Percentiles rank a stretch among this genome's conserved stretches.
These are phyloP conservation scores for Dichomitus squalens DNA, from an alignment of 1,284 basidiomycete genomes.

Conservation along the genomic window DNA sequence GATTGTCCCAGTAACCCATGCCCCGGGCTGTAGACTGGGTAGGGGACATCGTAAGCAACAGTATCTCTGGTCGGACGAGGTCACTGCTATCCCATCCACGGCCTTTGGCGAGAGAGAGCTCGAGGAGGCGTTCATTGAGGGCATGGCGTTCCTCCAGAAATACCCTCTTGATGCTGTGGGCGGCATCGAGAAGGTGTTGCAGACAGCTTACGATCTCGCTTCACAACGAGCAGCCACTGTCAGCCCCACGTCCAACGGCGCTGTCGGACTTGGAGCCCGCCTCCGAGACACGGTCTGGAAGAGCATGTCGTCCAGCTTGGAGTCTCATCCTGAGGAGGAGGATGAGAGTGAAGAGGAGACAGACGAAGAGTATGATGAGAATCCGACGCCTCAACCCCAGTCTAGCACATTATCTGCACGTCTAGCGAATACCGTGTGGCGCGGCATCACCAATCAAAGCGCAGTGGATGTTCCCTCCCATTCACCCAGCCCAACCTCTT, in stretches of 20 bases:
- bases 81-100: constrained; percentile 39
- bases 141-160: constrained; percentile 59
- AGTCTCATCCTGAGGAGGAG: constrained; percentile 32
- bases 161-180: constrained; percentile 68
- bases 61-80: constrained; percentile 59
- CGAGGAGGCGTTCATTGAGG: constrained; percentile 67
- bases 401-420: constrained; percentile 39
- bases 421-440: constrained; percentile 65
- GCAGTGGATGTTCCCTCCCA: constrained; percentile 63
- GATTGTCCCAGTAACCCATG: neutral
- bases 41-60: constrained; percentile 45
- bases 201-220: constrained; percentile 63
- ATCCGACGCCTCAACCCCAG: constrained; percentile 29
- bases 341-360: constrained; percentile 39
- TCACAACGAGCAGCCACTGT: constrained; percentile 45
- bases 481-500: constrained; percentile 41
- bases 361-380: constrained; percentile 43
- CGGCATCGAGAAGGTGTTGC: constrained; percentile 70
- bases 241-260: constrained; percentile 32
- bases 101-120: constrained; percentile 56
- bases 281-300: constrained; percentile 69
- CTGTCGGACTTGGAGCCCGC: constrained; percentile 52
- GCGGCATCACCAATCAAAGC: constrained; percentile 73
- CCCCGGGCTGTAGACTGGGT: constrained; percentile 47
- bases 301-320: constrained; percentile 46